A percentile compares a stretch with the other conserved stretches of the same genome.
These are phyloP conservation scores for Raphanus raphanistrum DNA, from an alignment of 345 rosid genomes.

Conservation along the genomic window DNA sequence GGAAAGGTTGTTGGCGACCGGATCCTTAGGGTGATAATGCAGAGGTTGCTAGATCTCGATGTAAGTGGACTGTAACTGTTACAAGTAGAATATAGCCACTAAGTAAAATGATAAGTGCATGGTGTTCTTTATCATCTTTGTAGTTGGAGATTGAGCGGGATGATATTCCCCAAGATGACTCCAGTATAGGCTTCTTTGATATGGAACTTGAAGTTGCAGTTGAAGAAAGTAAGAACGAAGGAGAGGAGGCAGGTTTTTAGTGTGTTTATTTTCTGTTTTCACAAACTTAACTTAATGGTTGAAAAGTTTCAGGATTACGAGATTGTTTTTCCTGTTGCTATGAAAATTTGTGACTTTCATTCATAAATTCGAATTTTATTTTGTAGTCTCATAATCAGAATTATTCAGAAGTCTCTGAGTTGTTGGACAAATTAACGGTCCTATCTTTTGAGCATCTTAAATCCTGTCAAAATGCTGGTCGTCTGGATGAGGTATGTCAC, in stretches of 20 bases:
- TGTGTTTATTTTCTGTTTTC: too few species aligned
- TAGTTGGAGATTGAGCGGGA: constrained; percentile 83
- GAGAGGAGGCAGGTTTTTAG: constrained; percentile 52
- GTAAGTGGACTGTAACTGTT: constrained; percentile 47
- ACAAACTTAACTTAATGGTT: too few species aligned
- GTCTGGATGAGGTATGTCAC: constrained; percentile 61
- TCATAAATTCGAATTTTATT: background rate
- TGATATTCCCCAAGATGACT: constrained; percentile 68
- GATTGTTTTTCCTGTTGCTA: background rate
- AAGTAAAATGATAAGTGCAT: too few species aligned
- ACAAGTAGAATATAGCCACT: background rate
- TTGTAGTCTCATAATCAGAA: constrained; percentile 23
- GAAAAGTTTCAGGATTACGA: background rate
- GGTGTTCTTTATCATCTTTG: constrained; percentile 35
- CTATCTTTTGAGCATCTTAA: constrained; percentile 78
- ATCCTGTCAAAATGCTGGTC: constrained; percentile 56
- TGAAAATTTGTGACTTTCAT: constrained; percentile 1
- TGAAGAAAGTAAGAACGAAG: constrained; percentile 42
- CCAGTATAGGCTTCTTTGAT: constrained; percentile 69
- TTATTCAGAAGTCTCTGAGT: constrained; percentile 42
- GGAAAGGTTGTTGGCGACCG: constrained; percentile 63
- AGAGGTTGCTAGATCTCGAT: constrained; percentile 75
- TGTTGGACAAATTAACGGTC: constrained; percentile 74
- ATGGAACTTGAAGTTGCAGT: constrained; percentile 72
- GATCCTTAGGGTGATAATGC: constrained; percentile 68